These are phyloP conservation scores for Gentiana dahurica DNA, from an alignment of 257 asterid genomes.

Conservation along the genomic window DNA sequence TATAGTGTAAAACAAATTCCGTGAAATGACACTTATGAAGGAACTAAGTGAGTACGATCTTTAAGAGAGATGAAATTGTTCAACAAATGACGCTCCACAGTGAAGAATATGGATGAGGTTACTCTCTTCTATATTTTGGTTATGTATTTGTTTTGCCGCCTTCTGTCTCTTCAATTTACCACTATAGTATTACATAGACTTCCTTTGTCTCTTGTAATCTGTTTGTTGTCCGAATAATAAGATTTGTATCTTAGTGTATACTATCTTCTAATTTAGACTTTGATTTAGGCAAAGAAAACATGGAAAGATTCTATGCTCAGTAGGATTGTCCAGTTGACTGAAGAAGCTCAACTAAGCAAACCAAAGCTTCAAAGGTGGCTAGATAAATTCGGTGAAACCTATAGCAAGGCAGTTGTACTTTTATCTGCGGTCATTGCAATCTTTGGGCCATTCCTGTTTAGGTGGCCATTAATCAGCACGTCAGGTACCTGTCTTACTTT, in stretches of 20 bases:
- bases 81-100: too few species aligned
- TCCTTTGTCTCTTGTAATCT: neutral
- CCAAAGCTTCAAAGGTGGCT: conserved; percentile 98
- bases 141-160: neutral
- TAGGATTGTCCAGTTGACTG: conserved; percentile 88
- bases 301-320: conserved; percentile 94
- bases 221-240: neutral
- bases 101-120: neutral
- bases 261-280: conserved; percentile 1
- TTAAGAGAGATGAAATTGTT: too few species aligned
- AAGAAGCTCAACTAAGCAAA: conserved; percentile 96
- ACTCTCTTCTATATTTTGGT: neutral
- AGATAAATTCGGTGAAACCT: conserved; percentile 88
- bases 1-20: too few species aligned
- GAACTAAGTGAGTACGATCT: too few species aligned
- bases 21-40: too few species aligned
- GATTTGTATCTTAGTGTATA: neutral
- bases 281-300: conserved; percentile 70
- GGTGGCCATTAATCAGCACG: conserved; percentile 88
- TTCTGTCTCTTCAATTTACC: neutral
- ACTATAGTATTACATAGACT: too few species aligned
- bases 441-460: conserved; percentile 83
- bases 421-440: conserved; percentile 67
- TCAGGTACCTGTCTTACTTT: conserved; percentile 43
- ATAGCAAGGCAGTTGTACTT: conserved; percentile 78